Evolutionary conservation across 305 asterid species (phyloP), one percentile per base, ranked within the genome.

Genomic region (Rubia balearica): DNA sequence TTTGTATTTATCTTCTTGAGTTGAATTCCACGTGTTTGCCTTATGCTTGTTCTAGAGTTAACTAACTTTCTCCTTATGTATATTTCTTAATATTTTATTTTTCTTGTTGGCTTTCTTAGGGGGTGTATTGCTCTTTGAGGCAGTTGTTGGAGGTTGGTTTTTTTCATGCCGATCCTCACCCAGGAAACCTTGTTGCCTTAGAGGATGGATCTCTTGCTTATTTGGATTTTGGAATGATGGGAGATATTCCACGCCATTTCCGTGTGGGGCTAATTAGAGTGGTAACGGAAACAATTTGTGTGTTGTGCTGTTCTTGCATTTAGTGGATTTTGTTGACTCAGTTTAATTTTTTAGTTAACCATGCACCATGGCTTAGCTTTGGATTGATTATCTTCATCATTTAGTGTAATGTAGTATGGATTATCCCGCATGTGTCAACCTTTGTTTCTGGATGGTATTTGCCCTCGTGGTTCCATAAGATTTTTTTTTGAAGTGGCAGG

Each of bases 161-260:
- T 85, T 94, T 94, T 79, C 99, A 94, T 71, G 99, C 99, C 51
- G 99, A 94, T 81, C 99, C 99, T 75, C 99, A 94, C 77, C 99
- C 97, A 66, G 99, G 99, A 76, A 94, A 94, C 79, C 96, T 94
- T 67, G 96, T 91, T 61, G 97, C 97, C 57, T 87, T 90, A 57
- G 77, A 73, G 79, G 91, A 83, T 67, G 99, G 97, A 60, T 81
- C 87, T 78, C 97, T 94, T 84, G 99, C 96, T 79, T 94, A 91
- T 80, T 91, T 94, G 80, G 99, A 94, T 83, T 94, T 91, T 59
- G 99, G 99, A 68, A 94, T 94, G 99, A 94, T 91, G 99, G 97
- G 99, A 61, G 86, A 94, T 82, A 89, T 91, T 78, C 99, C 99
- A 27, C 90, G 92, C 69, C 98, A 93, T 81, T 91, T 89, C 70